Percentiles rank a stretch among this genome's conserved stretches.
phyloP scores from a whole-genome alignment of 805 yeast species.

The Candida sphagnicola region DNA sequence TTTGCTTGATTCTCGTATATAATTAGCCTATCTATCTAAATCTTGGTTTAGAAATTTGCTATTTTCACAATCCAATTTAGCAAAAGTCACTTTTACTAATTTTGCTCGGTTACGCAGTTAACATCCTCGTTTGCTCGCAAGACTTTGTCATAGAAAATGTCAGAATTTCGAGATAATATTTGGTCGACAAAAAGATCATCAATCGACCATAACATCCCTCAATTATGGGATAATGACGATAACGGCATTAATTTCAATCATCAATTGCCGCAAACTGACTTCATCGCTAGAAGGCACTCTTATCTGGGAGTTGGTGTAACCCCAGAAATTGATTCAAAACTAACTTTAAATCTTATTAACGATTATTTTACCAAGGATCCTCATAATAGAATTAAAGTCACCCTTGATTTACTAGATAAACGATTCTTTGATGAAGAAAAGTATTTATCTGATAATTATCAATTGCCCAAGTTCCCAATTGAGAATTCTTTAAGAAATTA shows the following conservation, averaged over 20 bases:
- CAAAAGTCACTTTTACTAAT: no score
- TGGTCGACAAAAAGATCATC: slow-evolving; percentile 4
- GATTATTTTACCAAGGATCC: slow-evolving; percentile 36
- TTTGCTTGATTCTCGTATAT: no score
- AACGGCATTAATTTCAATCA: neutral
- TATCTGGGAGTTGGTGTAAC: slow-evolving; percentile 7
- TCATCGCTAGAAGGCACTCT: slow-evolving; percentile 10
- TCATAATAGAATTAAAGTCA: slow-evolving; percentile 37
- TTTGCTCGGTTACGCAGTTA: no score
- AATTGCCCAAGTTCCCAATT: slow-evolving; percentile 33
- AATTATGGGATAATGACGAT: slow-evolving; percentile 4
- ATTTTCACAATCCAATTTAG: no score
- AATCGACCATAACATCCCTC: slow-evolving; percentile 1
- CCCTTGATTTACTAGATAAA: slow-evolving; percentile 22
- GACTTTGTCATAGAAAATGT: no score
- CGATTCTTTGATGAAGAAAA: slow-evolving; percentile 27
- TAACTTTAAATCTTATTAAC: slow-evolving; percentile 17
- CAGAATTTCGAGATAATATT: slow-evolving; percentile 3
- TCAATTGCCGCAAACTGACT: neutral
- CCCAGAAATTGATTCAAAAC: slow-evolving; percentile 5
- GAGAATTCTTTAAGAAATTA: slow-evolving; percentile 32
- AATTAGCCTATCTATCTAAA: no score
- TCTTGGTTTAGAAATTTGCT: no score
- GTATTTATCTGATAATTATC: slow-evolving; percentile 25
- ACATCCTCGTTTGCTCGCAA: no score